Base-by-base conservation (phyloP, 1,284 basidiomycete species). In the Mycena sp. region DNA sequence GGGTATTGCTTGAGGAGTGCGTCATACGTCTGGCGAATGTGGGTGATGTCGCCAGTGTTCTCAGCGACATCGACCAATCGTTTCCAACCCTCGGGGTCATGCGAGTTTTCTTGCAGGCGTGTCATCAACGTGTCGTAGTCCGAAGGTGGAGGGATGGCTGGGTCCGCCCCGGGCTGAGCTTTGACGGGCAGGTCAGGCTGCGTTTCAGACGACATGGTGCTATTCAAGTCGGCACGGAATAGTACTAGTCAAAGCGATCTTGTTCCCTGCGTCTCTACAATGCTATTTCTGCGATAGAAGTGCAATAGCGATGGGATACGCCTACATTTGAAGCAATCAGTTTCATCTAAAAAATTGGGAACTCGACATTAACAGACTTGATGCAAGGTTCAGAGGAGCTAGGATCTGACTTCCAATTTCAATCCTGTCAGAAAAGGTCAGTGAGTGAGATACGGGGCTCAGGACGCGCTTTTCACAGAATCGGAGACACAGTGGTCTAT, bases 1-100 rank as follows among this genome's bases (percentile, higher is more conserved):
- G 93, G 93, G 73, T 91, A 95, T 56, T 87, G 85, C 66, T 87
- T 83, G 61, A 95, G 81, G 69, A 94, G 81, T 45, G 85, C 87
- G 71, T 94, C 91, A 77, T 92, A 94, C 2, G 88, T 83, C 57
- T 85, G 80, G 66, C 89, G 86, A 63, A 92, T 86, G 72, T 84
- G 87, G 46, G 90, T 85, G 67, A 90, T 81, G 67, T 93, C 87
- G 41, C 86, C 87, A 21, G 85, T 87, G 41, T 82, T 79, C 76
- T 91, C 88, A 38, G 90, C 91, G 49, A 88, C 75, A 30, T 86
- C 83, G 61, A 94, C 80, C 7, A 93, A 78, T 67, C 82, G 84
- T 71, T 88, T 80, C 91, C 92, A 94, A 11, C 82, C 81, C 55
- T 88, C 86, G 25, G 87, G 85, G 70, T 92, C 85, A 72, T 88